phyloP scores from a whole-genome alignment of 257 asterid species.

The Pogostemon cablin region DNA sequence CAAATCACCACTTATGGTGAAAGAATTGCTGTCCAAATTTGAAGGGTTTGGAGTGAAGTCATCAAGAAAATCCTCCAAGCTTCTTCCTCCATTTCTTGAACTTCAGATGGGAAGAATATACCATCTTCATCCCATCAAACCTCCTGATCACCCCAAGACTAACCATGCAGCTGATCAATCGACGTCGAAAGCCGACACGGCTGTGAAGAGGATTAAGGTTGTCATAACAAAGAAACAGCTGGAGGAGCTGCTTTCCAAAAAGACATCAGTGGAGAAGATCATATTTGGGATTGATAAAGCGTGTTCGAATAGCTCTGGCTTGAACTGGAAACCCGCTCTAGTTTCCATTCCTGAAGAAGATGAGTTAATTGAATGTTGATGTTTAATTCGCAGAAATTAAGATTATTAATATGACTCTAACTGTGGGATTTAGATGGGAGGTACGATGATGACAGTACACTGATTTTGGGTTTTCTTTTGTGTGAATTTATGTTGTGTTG shows the following conservation, averaged over 20 bases:
- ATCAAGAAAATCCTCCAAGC: slow-evolving; percentile 31
- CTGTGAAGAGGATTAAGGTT: slow-evolving; percentile 50
- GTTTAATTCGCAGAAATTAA: neutral
- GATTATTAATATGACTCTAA: neutral
- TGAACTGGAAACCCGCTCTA: slow-evolving; percentile 47
- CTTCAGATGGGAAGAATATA: slow-evolving; percentile 44
- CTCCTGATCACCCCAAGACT: slow-evolving; percentile 2
- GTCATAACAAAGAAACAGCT: slow-evolving; percentile 60
- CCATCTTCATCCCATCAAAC: slow-evolving; percentile 37
- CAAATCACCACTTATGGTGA: slow-evolving; percentile 40
- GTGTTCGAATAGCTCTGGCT: slow-evolving; percentile 14
- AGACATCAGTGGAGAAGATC: slow-evolving; percentile 36
- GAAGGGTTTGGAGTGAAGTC: slow-evolving; percentile 39
- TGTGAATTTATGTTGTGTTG: neutral
- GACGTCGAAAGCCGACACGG: neutral
- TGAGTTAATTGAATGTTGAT: slow-evolving; percentile 1
- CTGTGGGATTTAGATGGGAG: neutral
- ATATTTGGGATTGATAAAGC: slow-evolving; percentile 32
- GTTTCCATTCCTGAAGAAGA: slow-evolving; percentile 51
- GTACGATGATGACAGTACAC: slow-evolving; percentile 24
- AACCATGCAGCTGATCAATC: neutral
- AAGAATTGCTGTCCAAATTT: slow-evolving; percentile 36
- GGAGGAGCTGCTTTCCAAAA: slow-evolving; percentile 43
- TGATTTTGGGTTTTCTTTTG: slow-evolving; percentile 27
- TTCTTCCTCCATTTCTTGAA: slow-evolving; percentile 36